Evolutionary conservation across 371 early-diverging fungal species (phyloP), one percentile per base, ranked within the genome.

Genomic region (Coemansia linderi): DNA sequence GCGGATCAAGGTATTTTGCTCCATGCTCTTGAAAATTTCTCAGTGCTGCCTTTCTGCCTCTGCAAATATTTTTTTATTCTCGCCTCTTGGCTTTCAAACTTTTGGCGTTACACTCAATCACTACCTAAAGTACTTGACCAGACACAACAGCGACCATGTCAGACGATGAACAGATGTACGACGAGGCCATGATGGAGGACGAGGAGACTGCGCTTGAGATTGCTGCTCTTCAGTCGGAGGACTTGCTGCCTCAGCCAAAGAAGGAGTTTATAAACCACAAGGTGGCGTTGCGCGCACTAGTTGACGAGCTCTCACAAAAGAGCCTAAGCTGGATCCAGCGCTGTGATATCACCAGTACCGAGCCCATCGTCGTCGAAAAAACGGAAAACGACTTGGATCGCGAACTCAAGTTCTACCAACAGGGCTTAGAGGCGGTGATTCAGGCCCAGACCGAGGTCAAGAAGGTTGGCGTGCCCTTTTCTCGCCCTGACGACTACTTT

Each of bases 401-500:
- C 61, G 97, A 97, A 80, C 82, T 92, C 37, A 93, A 93, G 46
- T 94, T 97, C 67, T 89, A 87, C 63, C 61, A 92, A 59, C 96
- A 97, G 83, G 97, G 93, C 3, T 85, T 95, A 13, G 87, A 88
- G 69, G 90, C 94, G 2, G 94, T 88, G 10, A 73, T 84, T 5
- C 68, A 75, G 27, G 97, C 86, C 40, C 86, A 87, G 61, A 81
- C 87, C 22, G 72, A 82, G 64, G 73, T 91, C 24, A 71, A 78
- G 24, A 85, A 85, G 60, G 84, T 86, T 8, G 87, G 88, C n/a
- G 85, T 90, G 5, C 90, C 92, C 12, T 93, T 95, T 63, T 71
- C 85, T 40, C 84, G 96, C 54, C 96, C 97, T 3, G 89, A 87
- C 41, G 95, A 97, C 72, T 94, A 92, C 75, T 95, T 91, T 82